phyloP scores from a whole-genome alignment of 805 yeast species.

The Lachancea quebecensis region DNA sequence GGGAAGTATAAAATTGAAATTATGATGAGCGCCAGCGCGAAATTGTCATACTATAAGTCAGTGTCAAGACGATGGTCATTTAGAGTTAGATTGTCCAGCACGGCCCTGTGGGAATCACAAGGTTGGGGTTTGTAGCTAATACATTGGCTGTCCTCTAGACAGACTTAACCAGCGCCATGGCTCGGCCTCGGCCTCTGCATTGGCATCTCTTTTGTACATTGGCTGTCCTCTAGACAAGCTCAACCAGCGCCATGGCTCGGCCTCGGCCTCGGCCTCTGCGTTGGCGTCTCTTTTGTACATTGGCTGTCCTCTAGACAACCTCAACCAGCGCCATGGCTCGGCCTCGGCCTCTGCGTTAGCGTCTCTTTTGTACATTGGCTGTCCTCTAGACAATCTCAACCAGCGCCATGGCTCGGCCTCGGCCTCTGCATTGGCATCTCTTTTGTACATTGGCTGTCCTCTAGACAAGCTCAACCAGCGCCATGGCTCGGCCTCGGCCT shows the following conservation, averaged over 20 bases:
- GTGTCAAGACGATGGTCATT: too few relatives aligned
- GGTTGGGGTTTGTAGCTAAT: not conserved
- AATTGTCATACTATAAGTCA: too few relatives aligned
- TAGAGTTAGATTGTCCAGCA: too few relatives aligned
- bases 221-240: constrained; percentile 23
- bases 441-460: constrained; percentile 27
- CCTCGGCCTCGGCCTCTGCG: too few relatives aligned
- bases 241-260: constrained; percentile 29
- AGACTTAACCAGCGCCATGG: constrained; percentile 27
- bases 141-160: constrained; percentile 22
- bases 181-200: constrained; percentile 16
- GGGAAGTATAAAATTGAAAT: too few relatives aligned
- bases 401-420: constrained; percentile 26
- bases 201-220: constrained; percentile 18
- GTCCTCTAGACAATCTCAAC: constrained; percentile 22
- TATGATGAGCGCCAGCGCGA: too few relatives aligned
- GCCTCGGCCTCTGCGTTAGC: constrained; percentile 18
- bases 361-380: constrained; percentile 19
- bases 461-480: constrained; percentile 22
- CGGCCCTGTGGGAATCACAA: too few relatives aligned
- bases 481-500: constrained; percentile 24
- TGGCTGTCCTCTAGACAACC: constrained; percentile 22
- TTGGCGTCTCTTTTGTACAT: constrained; percentile 1
- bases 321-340: constrained; percentile 27
- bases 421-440: constrained; percentile 26